Conservation (phyloP, 106 monocot species). For the Acanthochlamys bracteata region DNA sequence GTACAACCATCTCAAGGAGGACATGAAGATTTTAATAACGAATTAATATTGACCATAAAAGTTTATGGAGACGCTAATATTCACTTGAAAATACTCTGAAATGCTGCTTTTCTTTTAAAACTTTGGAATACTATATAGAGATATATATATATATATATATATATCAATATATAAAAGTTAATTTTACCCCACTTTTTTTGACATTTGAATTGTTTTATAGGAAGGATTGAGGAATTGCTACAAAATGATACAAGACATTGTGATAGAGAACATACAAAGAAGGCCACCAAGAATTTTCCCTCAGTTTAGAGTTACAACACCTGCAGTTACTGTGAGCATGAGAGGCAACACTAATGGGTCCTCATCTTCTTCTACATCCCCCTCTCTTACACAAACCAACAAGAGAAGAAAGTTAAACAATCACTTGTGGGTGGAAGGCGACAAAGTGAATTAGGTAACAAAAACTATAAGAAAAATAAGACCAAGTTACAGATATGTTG, state of each 20-base stretch:
- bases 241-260: slow-evolving; percentile 35
- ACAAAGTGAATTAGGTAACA: not conserved
- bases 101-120: too few species aligned
- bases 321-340: slow-evolving; percentile 2
- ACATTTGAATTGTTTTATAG: slow-evolving; percentile 16
- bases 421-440: slow-evolving; percentile 11
- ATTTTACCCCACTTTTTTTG: not conserved
- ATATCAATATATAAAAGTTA: not conserved
- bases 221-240: slow-evolving; percentile 49
- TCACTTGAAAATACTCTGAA: too few species aligned
- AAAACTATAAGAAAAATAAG: not conserved
- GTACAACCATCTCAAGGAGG: too few species aligned
- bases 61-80: too few species aligned
- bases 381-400: slow-evolving; percentile 23
- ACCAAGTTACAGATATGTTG: not conserved
- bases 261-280: slow-evolving; percentile 11
- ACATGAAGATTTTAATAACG: too few species aligned
- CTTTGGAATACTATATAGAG: not conserved
- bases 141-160: too few species aligned
- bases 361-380: slow-evolving; percentile 3
- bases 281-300: slow-evolving; percentile 16
- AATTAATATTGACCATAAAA: too few species aligned
- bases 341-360: not conserved
- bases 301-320: slow-evolving; percentile 20
- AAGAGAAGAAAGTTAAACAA: slow-evolving; percentile 53